These are phyloP conservation scores for Tephrocybe sp. DNA, from an alignment of 768 basidiomycete species.

Conservation along the genomic window DNA sequence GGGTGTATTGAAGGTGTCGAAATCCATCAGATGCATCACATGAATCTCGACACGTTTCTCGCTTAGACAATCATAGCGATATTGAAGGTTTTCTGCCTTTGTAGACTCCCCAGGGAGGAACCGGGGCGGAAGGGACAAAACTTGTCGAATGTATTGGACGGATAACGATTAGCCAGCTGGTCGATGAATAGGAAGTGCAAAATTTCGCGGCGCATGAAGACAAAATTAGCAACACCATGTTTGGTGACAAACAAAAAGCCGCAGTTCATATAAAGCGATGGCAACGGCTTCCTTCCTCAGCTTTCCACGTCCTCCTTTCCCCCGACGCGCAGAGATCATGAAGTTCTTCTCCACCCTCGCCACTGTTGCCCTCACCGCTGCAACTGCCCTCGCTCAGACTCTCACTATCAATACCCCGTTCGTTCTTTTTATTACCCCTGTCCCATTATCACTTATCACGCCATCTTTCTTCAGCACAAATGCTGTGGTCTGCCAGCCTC, in stretches of 20 bases:
- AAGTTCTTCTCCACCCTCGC: constrained; percentile 43
- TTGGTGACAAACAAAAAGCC: constrained; percentile 22
- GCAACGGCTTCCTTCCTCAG: constrained; percentile 21
- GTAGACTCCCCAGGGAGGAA: no score
- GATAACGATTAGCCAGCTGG: neutral
- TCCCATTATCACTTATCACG: constrained; percentile 1
- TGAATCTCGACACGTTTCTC: neutral
- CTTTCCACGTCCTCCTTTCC: constrained; percentile 24
- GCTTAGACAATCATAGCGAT: neutral
- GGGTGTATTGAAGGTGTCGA: neutral
- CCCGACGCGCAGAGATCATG: constrained; percentile 40
- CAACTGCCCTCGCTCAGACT: constrained; percentile 40
- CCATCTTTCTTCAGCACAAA: constrained; percentile 35
- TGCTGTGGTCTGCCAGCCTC: constrained; percentile 58
- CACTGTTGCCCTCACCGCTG: constrained; percentile 39
- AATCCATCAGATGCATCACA: constrained; percentile 10
- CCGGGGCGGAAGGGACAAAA: neutral
- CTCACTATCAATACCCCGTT: constrained; percentile 73
- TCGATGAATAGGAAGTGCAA: constrained; percentile 26
- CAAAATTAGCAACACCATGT: constrained; percentile 20
- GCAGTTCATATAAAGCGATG: constrained; percentile 19
- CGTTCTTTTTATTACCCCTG: constrained; percentile 26
- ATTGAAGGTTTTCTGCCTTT: neutral
- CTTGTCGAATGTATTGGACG: neutral
- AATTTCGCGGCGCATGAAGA: constrained; percentile 14